phyloP scores from a whole-genome alignment of 306 rosid genomes.

The Dryas drummondii region DNA sequence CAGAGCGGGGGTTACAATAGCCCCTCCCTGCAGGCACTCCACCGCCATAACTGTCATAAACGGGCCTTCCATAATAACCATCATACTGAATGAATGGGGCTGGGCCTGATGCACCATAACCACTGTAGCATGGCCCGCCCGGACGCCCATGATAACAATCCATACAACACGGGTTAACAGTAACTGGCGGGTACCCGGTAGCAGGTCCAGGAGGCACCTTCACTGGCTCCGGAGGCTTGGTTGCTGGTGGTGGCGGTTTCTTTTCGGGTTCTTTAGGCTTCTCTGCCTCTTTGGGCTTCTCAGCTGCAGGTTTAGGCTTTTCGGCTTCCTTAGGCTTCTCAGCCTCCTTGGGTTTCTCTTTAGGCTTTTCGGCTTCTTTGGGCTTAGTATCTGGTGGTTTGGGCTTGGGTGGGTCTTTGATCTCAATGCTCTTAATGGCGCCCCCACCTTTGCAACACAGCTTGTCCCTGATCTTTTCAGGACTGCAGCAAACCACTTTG shows the following conservation, averaged over 20 bases:
- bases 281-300: slow-evolving; percentile 2
- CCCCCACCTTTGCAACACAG: slow-evolving; percentile 59
- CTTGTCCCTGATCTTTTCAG: slow-evolving; percentile 69
- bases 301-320: slow-evolving; percentile 2
- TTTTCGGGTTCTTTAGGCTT: background rate
- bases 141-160: slow-evolving; percentile 16
- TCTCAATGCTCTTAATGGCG: slow-evolving; percentile 58
- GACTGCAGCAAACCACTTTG: slow-evolving; percentile 70
- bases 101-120: slow-evolving; percentile 16
- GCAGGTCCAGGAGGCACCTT: background rate
- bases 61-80: slow-evolving; percentile 36
- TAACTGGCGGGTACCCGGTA: background rate
- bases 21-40: background rate
- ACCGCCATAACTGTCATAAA: slow-evolving; percentile 43
- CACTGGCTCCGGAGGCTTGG: background rate
- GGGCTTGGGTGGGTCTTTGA: slow-evolving; percentile 45
- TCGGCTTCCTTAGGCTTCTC: slow-evolving; percentile 15
- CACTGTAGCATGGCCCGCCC: slow-evolving; percentile 25
- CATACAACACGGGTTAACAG: background rate
- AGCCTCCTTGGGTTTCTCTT: background rate
- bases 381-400: slow-evolving; percentile 4
- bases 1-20: slow-evolving; percentile 29
- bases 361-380: slow-evolving; percentile 16
- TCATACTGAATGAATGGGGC: slow-evolving; percentile 28
- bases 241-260: background rate